A percentile compares a stretch with the other conserved stretches of the same genome.
phyloP scores from a whole-genome alignment of 2,329 filamentous ascomycete genomes.

The Conoideocrella luteorostrata region DNA sequence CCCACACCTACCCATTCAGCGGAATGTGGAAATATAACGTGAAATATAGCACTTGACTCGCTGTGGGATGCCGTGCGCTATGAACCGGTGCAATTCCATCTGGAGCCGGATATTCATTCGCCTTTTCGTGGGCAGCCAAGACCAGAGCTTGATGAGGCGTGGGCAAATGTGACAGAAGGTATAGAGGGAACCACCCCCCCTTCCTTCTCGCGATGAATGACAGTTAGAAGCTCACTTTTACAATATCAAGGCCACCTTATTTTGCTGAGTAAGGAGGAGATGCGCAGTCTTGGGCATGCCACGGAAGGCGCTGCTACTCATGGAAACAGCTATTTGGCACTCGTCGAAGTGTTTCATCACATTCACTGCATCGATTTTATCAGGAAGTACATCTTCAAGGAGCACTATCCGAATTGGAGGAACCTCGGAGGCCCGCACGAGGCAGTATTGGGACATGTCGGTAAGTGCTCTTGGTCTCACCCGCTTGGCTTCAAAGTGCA shows the following conservation, averaged over 20 bases:
- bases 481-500: too few species aligned
- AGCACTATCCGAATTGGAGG: background rate
- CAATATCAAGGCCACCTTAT: background rate
- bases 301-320: background rate
- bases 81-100: background rate
- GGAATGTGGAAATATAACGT: too few species aligned
- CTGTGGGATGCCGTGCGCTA: background rate
- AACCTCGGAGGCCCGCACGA: background rate
- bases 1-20: too few species aligned
- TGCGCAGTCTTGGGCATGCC: background rate
- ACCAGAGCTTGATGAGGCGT: background rate
- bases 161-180: background rate
- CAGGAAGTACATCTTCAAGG: background rate
- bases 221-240: background rate
- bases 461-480: background rate
- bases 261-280: background rate
- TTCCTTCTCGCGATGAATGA: too few species aligned
- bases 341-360: background rate
- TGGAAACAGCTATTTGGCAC: background rate
- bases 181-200: background rate
- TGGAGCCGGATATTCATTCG: background rate
- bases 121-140: background rate
- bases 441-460: background rate
- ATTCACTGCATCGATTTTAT: background rate
- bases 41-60: background rate